Percentiles rank a stretch among this genome's conserved stretches.
Conservation (phyloP, 805 yeast species). For the Kodamaea restingae region DNA sequence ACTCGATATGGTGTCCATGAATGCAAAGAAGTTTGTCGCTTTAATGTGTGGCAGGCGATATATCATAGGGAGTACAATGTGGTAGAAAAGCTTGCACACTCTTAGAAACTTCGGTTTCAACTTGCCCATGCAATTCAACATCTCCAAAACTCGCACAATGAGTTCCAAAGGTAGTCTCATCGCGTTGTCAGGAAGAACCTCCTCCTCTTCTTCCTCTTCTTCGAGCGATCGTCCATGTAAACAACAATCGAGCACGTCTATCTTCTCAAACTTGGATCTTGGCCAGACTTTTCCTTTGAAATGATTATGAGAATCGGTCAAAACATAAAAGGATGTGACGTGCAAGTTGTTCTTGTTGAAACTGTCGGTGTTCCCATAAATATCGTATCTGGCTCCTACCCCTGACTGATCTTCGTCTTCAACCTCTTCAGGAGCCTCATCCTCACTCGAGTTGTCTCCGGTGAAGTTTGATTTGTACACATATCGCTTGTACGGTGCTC, state of each 20-base stretch:
- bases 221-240: conserved; percentile 20
- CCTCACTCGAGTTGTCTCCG: conserved; percentile 22
- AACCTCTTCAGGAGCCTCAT: conserved; percentile 21
- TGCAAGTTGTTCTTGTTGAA: conserved; percentile 22
- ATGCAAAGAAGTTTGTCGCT: conserved; percentile 64
- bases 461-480: conserved; percentile 46
- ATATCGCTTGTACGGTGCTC: conserved; percentile 76
- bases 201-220: conserved; percentile 9
- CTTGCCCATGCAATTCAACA: conserved; percentile 24
- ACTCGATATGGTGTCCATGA: conserved; percentile 63
- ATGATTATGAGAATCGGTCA: conserved; percentile 18
- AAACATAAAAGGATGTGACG: conserved; percentile 32
- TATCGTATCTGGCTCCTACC: conserved; percentile 10
- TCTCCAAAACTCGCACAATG: conserved; percentile 28
- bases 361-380: conserved; percentile 22
- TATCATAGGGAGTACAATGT: conserved; percentile 56
- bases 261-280: conserved; percentile 45
- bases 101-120: conserved; percentile 49
- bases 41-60: conserved; percentile 61
- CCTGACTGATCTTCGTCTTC: conserved; percentile 10
- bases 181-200: conserved; percentile 14
- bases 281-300: conserved; percentile 42
- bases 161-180: conserved; percentile 37
- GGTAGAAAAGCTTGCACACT: conserved; percentile 60
- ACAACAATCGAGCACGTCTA: conserved; percentile 42